Percentiles rank a stretch among this genome's conserved stretches.
Evolutionary conservation across 2,329 filamentous ascomycete genomes (phyloP).

Genomic region (Cephalotrichum gorgonifer): DNA sequence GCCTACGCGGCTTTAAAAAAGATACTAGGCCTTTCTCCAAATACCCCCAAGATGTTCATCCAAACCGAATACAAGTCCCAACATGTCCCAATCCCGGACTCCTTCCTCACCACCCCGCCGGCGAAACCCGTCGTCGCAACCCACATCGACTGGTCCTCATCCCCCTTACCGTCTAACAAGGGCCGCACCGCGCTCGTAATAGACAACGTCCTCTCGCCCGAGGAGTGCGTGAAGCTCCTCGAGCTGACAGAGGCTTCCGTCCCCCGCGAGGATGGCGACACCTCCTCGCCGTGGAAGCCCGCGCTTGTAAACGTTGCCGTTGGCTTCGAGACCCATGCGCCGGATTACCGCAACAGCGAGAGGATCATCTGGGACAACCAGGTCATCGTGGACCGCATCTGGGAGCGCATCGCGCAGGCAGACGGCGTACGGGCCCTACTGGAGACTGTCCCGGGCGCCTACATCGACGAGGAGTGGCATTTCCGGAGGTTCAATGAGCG

Average conservation of each 20-base stretch:
- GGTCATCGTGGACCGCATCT: conserved; percentile 51
- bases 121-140: conserved; percentile 26
- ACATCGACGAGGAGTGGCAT: conserved; percentile 21
- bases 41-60: no score
- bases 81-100: conserved; percentile 23
- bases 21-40: no score
- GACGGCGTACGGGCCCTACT: conserved; percentile 31
- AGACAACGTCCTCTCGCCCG: conserved; percentile 41
- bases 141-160: conserved; percentile 39
- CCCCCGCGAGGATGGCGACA: neutral
- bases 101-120: conserved; percentile 32
- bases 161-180: conserved; percentile 39
- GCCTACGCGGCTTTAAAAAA: no score
- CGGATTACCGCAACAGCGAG: conserved; percentile 56
- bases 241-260: conserved; percentile 33
- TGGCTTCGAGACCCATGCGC: conserved; percentile 45
- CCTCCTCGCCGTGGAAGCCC: conserved; percentile 46
- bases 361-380: conserved; percentile 65
- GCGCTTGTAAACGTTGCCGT: conserved; percentile 59
- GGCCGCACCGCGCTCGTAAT: conserved; percentile 46
- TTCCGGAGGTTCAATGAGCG: conserved; percentile 56
- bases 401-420: conserved; percentile 41
- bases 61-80: conserved; percentile 18
- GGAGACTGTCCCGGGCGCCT: conserved; percentile 10
- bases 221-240: conserved; percentile 50